These are phyloP conservation scores for Colletotrichum tanaceti DNA, from an alignment of 2,329 filamentous ascomycete genomes.

Conservation along the genomic window DNA sequence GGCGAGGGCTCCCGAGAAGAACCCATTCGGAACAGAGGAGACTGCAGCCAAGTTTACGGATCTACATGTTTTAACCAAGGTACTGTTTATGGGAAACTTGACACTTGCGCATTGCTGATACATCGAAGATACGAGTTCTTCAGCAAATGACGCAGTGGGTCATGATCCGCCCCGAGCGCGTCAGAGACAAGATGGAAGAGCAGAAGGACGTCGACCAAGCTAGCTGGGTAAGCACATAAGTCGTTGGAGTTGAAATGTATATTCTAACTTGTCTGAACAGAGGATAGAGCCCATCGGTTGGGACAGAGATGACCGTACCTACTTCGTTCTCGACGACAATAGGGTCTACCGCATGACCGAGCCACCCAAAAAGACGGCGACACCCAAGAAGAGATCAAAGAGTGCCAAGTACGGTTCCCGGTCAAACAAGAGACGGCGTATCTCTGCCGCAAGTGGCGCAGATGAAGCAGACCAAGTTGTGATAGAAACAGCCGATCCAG, in stretches of 20 bases:
- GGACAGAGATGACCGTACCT: constrained; percentile 86
- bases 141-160: constrained; percentile 93
- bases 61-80: constrained; percentile 85
- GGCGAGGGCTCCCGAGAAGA: constrained; percentile 80
- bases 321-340: constrained; percentile 94
- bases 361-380: constrained; percentile 70
- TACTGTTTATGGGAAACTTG: constrained; percentile 48
- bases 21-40: constrained; percentile 87
- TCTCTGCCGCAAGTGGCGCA: constrained; percentile 57
- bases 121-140: constrained; percentile 74
- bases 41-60: constrained; percentile 78
- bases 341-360: constrained; percentile 91
- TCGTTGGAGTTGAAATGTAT: too few relatives aligned
- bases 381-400: constrained; percentile 74
- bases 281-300: constrained; percentile 87
- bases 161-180: constrained; percentile 85
- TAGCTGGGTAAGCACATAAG: constrained; percentile 74
- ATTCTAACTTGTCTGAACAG: constrained; percentile 50
- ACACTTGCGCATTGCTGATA: background rate
- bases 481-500: constrained; percentile 42
- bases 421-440: constrained; percentile 77
- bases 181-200: constrained; percentile 88
- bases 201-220: constrained; percentile 84
- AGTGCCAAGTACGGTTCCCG: constrained; percentile 70
- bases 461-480: constrained; percentile 51